Evolutionary conservation across 2,329 filamentous ascomycete species (phyloP), one percentile per base, ranked within the genome.

Genomic region (Spiromastix sp.): DNA sequence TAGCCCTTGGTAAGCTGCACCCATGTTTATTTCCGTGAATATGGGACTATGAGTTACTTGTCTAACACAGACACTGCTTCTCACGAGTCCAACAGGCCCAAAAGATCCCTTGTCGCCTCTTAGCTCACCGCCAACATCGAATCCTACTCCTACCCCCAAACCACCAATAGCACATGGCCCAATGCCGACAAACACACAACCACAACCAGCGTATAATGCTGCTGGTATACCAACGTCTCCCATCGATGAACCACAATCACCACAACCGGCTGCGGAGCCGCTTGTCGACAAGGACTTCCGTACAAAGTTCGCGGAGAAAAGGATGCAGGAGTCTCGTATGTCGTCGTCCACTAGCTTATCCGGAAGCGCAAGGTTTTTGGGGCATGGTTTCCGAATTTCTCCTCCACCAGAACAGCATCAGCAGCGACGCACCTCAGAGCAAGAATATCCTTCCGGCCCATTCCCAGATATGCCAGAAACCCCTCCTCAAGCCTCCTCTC

Each of bases 231-330:
- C 12, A 19, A 5, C 18, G 9, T 19, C 18, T 19, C 20, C 21
- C 32, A n/a, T n/a, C 19, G 16, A 18, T 18, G 31, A 33, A 11
- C 19, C 31, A 13, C 42, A 38, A 36, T n/a, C 6, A 33, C 15
- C 36, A 29, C 32, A 44, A 34, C 39, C 42, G 19, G 38, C 43
- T 3, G 25, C 34, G 4, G 30, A 30, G 15, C 40, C 49, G n/a
- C 49, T 64, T 2, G 57, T 62, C 8, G 52, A 57, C 11, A 54
- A 49, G 19, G 50, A 55, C 30, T 64, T 64, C 39, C 56, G 60
- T 3, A 40, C 47, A 5, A 51, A 48, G 18, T 64, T 63, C 36
- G 53, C 51, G 5, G 54, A 62, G 41, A 48, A 46, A 33, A 39
- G 46, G 16, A 40, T 40, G 11, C 45, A 45, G 11, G 48, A 51